Evolutionary conservation across 768 basidiomycete species (phyloP).

Genomic region (Lactarius sp.): DNA sequence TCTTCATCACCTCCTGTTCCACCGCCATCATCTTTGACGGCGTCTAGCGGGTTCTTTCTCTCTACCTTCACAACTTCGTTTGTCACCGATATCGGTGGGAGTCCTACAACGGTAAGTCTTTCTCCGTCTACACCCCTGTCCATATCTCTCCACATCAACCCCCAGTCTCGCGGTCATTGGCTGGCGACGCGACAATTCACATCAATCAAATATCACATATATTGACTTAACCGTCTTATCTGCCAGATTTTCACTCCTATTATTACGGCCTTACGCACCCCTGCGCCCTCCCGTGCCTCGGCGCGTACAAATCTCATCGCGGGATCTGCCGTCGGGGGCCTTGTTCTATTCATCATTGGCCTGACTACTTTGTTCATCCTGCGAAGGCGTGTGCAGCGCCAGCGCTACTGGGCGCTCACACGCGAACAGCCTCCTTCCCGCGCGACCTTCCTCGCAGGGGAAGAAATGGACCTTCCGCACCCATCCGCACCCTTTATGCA

Average conservation of each 20-base stretch:
- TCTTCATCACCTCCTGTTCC: neutral
- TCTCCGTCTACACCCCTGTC: neutral
- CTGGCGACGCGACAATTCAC: neutral
- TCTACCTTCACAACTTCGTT: constrained; percentile 17
- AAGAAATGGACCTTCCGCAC: constrained; percentile 19
- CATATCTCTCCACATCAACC: neutral
- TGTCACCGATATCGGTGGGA: constrained; percentile 17
- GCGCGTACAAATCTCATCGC: constrained; percentile 13
- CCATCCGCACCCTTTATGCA: neutral
- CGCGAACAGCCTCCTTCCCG: constrained; percentile 18
- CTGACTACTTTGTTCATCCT: constrained; percentile 16
- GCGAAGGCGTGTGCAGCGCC: constrained; percentile 7
- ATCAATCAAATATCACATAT: neutral
- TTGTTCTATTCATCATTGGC: constrained; percentile 8
- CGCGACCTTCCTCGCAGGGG: constrained; percentile 16
- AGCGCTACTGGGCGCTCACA: constrained; percentile 17
- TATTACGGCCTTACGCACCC: constrained; percentile 12
- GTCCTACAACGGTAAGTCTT: constrained; percentile 20
- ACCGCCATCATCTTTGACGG: neutral
- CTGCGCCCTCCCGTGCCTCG: neutral
- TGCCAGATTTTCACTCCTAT: constrained; percentile 21
- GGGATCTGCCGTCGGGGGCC: constrained; percentile 17
- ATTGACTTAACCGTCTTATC: neutral
- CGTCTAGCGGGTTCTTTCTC: constrained; percentile 8
- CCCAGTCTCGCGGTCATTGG: neutral